These are phyloP conservation scores for Ganoderma leucocontextum DNA, from an alignment of 1,284 basidiomycete genomes.

Conservation along the genomic window DNA sequence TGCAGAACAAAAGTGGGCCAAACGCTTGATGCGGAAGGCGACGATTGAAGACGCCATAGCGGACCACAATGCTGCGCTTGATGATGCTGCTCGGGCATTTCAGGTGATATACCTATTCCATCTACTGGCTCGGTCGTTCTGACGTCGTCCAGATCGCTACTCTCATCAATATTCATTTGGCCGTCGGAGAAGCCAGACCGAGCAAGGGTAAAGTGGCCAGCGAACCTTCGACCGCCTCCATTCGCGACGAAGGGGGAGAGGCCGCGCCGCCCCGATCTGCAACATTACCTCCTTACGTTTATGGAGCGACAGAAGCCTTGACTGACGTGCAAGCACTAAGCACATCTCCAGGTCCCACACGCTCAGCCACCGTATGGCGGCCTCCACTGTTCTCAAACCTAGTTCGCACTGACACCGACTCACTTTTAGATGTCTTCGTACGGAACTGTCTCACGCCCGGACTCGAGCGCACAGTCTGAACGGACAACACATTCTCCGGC, in stretches of 20 bases:
- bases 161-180: slow-evolving; percentile 59
- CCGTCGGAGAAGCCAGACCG: slow-evolving; percentile 38
- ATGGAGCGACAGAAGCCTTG: not conserved
- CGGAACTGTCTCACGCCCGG: not conserved
- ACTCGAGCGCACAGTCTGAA: not conserved
- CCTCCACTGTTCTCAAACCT: not conserved
- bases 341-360: slow-evolving; percentile 16
- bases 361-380: slow-evolving; percentile 14
- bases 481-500: not conserved
- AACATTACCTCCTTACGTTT: slow-evolving; percentile 19
- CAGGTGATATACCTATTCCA: slow-evolving; percentile 46
- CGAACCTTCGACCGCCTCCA: not conserved
- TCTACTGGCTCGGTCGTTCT: not conserved
- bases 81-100: slow-evolving; percentile 56
- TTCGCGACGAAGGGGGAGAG: not conserved
- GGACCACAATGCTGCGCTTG: slow-evolving; percentile 46
- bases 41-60: slow-evolving; percentile 49
- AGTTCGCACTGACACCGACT: not conserved
- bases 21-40: slow-evolving; percentile 50
- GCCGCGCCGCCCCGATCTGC: not conserved
- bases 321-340: slow-evolving; percentile 30
- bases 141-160: slow-evolving; percentile 49
- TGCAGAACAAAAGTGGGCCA: slow-evolving; percentile 51
- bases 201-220: not conserved
- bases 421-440: not conserved